These are phyloP conservation scores for Cantharellus cinnabarinus DNA, from an alignment of 768 basidiomycete species.

Conservation along the genomic window DNA sequence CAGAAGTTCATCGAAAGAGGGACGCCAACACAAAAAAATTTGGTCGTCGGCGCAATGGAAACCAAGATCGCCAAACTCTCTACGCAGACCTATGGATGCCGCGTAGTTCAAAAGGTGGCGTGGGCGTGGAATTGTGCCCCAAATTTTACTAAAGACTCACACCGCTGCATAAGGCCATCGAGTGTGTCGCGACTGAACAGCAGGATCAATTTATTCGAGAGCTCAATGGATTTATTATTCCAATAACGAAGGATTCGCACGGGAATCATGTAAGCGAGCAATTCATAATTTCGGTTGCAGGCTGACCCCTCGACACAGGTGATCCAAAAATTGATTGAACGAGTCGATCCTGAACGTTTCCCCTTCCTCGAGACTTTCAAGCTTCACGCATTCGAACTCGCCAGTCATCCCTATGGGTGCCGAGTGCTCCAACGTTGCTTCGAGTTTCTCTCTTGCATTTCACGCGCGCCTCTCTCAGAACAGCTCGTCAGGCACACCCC, in stretches of 20 bases:
- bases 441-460: conserved; percentile 54
- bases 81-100: conserved; percentile 87
- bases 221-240: conserved; percentile 58
- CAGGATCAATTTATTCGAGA: conserved; percentile 57
- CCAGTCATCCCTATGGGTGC: conserved; percentile 84
- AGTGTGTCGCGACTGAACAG: conserved; percentile 58
- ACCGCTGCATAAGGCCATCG: conserved; percentile 41
- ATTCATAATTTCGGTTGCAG: neutral
- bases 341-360: conserved; percentile 54
- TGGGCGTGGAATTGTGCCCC: neutral
- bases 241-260: conserved; percentile 77
- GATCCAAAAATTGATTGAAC: conserved; percentile 73
- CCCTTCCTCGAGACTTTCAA: conserved; percentile 56
- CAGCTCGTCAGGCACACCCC: conserved; percentile 56
- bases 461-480: conserved; percentile 52
- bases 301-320: conserved; percentile 26
- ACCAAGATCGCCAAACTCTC: conserved; percentile 57
- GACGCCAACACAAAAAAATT: conserved; percentile 47
- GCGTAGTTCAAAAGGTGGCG: conserved; percentile 77
- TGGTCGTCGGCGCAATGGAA: conserved; percentile 53
- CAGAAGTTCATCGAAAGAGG: conserved; percentile 89
- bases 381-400: conserved; percentile 58
- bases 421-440: conserved; percentile 87
- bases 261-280: conserved; percentile 68
- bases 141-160: conserved; percentile 5